Evolutionary conservation across 202 grass and related monocot species (phyloP).

Genomic region (Carex sylvatica): DNA sequence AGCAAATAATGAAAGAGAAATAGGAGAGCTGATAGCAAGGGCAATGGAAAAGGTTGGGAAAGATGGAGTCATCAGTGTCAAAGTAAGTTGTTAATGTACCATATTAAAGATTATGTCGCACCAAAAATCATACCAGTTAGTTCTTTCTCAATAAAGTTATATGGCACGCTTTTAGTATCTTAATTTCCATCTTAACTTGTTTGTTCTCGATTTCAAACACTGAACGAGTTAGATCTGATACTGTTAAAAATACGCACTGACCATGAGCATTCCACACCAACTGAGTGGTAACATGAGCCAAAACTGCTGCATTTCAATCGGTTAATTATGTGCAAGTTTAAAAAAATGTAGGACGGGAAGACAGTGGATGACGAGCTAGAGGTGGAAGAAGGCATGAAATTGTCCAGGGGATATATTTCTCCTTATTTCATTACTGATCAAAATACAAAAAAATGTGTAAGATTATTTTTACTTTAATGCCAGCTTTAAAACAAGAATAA

Average conservation of each 20-base stretch:
- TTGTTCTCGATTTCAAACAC: constrained; percentile 12
- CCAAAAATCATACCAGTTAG: background rate
- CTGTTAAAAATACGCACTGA: background rate
- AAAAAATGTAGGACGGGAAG: constrained; percentile 70
- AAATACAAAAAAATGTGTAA: constrained; percentile 96
- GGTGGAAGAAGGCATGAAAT: constrained; percentile 89
- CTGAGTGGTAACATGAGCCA: background rate
- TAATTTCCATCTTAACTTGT: background rate
- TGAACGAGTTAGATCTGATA: background rate
- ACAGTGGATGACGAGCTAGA: constrained; percentile 80
- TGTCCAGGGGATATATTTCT: constrained; percentile 91
- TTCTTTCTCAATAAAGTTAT: background rate
- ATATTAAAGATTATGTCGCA: background rate
- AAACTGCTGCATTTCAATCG: background rate
- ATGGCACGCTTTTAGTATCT: background rate
- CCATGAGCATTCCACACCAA: background rate
- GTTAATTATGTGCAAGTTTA: background rate
- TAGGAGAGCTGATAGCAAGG: constrained; percentile 84
- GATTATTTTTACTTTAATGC: constrained; percentile 21
- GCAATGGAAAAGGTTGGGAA: constrained; percentile 94
- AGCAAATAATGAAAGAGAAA: constrained; percentile 92
- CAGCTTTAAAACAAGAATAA: background rate
- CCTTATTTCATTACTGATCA: constrained; percentile 90
- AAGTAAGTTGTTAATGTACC: constrained; percentile 46
- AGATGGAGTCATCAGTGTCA: constrained; percentile 87